These are phyloP conservation scores for Mycena belliarum DNA, from an alignment of 768 basidiomycete genomes.

Conservation along the genomic window DNA sequence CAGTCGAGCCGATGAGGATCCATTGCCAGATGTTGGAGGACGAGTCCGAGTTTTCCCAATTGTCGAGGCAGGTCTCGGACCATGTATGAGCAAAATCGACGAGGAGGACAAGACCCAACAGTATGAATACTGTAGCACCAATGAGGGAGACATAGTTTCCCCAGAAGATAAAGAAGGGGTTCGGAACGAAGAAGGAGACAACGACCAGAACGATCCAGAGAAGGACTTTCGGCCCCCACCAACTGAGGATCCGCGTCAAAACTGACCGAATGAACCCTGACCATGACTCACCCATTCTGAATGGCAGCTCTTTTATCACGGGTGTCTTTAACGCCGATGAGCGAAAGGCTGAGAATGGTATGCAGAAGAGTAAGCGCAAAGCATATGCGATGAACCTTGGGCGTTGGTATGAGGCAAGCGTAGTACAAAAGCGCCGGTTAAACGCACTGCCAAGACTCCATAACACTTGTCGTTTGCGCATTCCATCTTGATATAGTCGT, in stretches of 20 bases:
- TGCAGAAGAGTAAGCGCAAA: slow-evolving; percentile 93
- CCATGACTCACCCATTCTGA: slow-evolving; percentile 82
- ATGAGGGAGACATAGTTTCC: slow-evolving; percentile 91
- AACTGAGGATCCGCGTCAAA: slow-evolving; percentile 47
- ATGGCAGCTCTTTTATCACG: slow-evolving; percentile 90
- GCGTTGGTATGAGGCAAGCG: slow-evolving; percentile 7
- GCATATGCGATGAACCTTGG: slow-evolving; percentile 90
- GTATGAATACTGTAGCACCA: slow-evolving; percentile 93
- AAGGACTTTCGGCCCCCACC: slow-evolving; percentile 98
- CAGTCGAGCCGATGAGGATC: slow-evolving; percentile 91
- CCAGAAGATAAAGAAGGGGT: slow-evolving; percentile 98
- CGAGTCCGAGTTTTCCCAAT: slow-evolving; percentile 78
- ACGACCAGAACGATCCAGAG: slow-evolving; percentile 83
- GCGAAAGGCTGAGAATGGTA: slow-evolving; percentile 69
- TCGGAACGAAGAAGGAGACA: slow-evolving; percentile 92
- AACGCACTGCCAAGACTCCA: slow-evolving; percentile 87
- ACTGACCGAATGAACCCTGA: not conserved
- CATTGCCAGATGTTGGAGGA: slow-evolving; percentile 94
- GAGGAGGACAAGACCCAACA: slow-evolving; percentile 94
- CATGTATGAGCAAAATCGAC: slow-evolving; percentile 99
- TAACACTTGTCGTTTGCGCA: slow-evolving; percentile 93
- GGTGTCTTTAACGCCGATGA: slow-evolving; percentile 89
- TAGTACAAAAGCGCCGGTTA: not conserved
- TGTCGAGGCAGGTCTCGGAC: slow-evolving; percentile 95
- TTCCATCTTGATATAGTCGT: slow-evolving; percentile 98